Evolutionary conservation across 208 protist species (phyloP).

Genomic region (Crithidia fasciculata): DNA sequence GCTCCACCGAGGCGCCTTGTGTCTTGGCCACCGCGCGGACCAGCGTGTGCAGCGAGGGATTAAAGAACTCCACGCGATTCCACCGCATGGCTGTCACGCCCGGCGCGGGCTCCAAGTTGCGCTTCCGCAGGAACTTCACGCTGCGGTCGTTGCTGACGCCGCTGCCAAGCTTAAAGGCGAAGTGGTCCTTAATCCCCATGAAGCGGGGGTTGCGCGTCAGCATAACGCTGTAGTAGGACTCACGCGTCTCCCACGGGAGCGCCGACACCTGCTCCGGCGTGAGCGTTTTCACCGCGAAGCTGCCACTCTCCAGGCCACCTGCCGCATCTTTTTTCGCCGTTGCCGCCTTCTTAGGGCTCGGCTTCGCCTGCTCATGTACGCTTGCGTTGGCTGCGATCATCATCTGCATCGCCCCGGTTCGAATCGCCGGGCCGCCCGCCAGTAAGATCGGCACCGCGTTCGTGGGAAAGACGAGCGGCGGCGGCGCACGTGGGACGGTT

Average conservation of each 20-base stretch:
- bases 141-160: conserved; percentile 36
- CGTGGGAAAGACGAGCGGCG: background rate
- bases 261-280: conserved; percentile 25
- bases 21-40: conserved; percentile 45
- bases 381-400: background rate
- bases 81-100: conserved; percentile 58
- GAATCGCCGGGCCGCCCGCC: background rate
- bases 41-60: conserved; percentile 50
- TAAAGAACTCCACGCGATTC: conserved; percentile 74
- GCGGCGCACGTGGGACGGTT: background rate
- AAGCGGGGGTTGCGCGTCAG: conserved; percentile 37
- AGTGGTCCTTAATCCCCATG: conserved; percentile 51
- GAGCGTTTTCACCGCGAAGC: conserved; percentile 6
- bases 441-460: background rate
- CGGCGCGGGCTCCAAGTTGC: conserved; percentile 38
- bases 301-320: background rate
- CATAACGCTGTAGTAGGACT: conserved; percentile 37
- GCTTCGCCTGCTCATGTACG: background rate
- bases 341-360: background rate
- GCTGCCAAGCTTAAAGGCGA: conserved; percentile 64
- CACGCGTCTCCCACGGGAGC: conserved; percentile 35
- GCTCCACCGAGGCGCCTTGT: conserved; percentile 36
- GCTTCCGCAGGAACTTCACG: conserved; percentile 61
- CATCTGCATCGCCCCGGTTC: background rate
- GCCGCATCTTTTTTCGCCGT: background rate